These are phyloP conservation scores for Ceratobasidium sp. DNA, from an alignment of 1,284 basidiomycete genomes.

Conservation along the genomic window DNA sequence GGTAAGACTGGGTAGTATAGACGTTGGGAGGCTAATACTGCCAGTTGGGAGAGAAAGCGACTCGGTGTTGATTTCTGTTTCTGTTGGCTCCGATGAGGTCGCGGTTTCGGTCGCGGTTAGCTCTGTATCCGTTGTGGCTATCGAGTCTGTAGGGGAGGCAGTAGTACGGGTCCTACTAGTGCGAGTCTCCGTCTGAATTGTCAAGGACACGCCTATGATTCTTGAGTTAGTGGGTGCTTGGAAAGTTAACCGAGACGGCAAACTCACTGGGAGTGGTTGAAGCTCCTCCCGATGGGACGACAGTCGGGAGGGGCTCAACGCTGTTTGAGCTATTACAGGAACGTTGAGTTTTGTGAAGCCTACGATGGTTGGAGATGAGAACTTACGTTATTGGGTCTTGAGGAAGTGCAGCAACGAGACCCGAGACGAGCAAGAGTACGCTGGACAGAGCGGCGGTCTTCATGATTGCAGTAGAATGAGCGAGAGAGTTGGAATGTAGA, in stretches of 20 bases:
- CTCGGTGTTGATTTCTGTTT: too few species aligned
- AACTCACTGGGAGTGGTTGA: neutral
- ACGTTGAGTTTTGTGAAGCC: neutral
- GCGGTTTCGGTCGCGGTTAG: neutral
- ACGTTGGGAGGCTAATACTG: too few species aligned
- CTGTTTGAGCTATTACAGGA: neutral
- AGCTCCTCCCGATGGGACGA: neutral
- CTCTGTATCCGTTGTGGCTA: neutral
- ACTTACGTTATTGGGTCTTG: slow-evolving; percentile 12
- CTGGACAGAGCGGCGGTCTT: slow-evolving; percentile 19
- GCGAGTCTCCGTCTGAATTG: neutral
- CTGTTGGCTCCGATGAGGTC: neutral
- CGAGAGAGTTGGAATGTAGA: neutral
- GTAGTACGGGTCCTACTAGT: neutral
- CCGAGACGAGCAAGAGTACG: slow-evolving; percentile 32
- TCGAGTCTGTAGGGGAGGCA: neutral
- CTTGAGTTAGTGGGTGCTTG: neutral
- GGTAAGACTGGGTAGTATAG: too few species aligned
- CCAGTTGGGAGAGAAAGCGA: too few species aligned
- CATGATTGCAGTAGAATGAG: neutral
- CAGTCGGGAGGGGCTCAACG: neutral
- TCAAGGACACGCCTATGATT: neutral
- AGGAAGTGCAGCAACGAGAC: slow-evolving; percentile 22
- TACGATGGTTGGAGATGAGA: neutral
- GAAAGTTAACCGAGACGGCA: neutral